Base-by-base conservation (phyloP, 345 rosid genomes). In the Jatropha curcas region DNA sequence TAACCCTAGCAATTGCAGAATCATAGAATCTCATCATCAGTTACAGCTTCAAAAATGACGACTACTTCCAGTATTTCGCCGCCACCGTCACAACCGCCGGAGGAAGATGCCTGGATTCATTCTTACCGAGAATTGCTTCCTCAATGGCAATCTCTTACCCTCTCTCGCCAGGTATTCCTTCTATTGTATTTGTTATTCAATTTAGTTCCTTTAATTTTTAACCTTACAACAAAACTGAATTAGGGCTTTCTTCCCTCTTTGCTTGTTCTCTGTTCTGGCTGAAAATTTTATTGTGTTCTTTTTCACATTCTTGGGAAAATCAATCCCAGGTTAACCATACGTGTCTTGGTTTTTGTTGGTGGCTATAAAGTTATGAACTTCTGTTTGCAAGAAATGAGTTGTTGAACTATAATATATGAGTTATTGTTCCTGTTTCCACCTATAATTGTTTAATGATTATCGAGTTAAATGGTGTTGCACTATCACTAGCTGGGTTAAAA, bases 61-160 rank as follows among this genome's bases (percentile, higher is more conserved):
- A 64, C 65, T 31, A n/a, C 28, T 55, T 28, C 65, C 37, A 45
- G 24, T 65, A 72, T 31, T 22, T 34, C 80, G 67, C 63, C 72
- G 41, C 59, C 83, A 67, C 55, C 83, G 60, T 79, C 87, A 28
- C 85, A 90, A 45, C 78, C 81, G 9, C 56, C 56, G 35, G 35
- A 80, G 33, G 84, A 80, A 74, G 86, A 84, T 82, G 96, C 85
- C 27, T 93, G 98, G 97, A 34, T 84, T 70, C 70, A 75, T 20
- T 76, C 89, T 31, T 84, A 80, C 80, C 80, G 71, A 19, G 82
- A 71, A 13, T 71, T 90, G 68, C 74, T 84, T 50, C 94, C 91
- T 60, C 85, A 81, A 41, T 90, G 92, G 89, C 84, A 81, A 52
- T 82, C 94, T 58, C 65, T 83, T 64, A 16, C 82, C 55, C 80